phyloP scores from a whole-genome alignment of 805 yeast genomes.

The Yamadazyma akitaensis region DNA sequence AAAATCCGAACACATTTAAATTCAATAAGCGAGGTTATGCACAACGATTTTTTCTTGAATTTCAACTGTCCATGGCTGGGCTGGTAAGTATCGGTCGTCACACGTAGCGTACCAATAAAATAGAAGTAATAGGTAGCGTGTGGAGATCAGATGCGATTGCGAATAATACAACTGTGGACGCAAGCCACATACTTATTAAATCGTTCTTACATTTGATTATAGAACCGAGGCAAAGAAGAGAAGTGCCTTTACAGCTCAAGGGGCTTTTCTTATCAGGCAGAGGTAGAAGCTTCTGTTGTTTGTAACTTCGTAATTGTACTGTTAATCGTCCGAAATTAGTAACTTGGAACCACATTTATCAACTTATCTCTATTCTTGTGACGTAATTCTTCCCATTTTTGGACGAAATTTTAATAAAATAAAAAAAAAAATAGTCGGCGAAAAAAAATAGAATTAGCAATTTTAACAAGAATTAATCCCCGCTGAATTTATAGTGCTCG shows the following conservation, averaged over 20 bases:
- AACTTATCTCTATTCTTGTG: background rate
- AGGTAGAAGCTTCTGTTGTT: too few relatives aligned
- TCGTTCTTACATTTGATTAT: background rate
- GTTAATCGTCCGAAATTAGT: background rate
- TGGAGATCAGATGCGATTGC: background rate
- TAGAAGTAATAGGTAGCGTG: background rate
- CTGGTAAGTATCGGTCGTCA: background rate
- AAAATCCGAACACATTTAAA: too few relatives aligned
- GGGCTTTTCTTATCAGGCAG: background rate
- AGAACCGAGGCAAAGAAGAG: background rate
- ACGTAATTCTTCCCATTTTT: background rate
- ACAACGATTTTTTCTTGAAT: too few relatives aligned
- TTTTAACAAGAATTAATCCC: background rate
- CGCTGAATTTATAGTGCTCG: background rate
- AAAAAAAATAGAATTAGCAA: background rate
- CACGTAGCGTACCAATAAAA: background rate
- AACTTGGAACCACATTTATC: background rate
- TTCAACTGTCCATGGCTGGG: too few relatives aligned
- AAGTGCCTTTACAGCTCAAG: background rate
- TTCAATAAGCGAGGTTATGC: too few relatives aligned
- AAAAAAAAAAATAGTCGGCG: background rate
- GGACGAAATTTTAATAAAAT: background rate
- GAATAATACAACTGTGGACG: slow-evolving; percentile 1
- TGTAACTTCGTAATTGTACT: too few relatives aligned
- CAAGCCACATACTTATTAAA: background rate